Evolutionary conservation across 106 monocot genomes (phyloP), one percentile per base, ranked within the genome.

Genomic region (Dactylorhiza incarnata): DNA sequence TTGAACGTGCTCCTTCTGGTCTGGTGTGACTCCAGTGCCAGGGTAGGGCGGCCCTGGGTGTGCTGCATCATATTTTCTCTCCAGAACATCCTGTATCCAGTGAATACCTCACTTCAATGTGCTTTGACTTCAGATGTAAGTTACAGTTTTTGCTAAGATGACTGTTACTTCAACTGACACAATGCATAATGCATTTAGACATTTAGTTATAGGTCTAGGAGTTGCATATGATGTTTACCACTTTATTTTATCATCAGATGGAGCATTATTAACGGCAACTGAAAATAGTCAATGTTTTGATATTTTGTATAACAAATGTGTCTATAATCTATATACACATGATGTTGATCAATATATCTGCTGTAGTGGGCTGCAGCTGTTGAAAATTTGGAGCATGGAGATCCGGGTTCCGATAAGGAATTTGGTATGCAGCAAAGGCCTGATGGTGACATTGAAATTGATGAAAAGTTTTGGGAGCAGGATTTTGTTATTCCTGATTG

Each of bases 391-490:
- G 91, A 89, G 74, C 45, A 47, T 79, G 89, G 86, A 68, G 55
- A 29, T 72, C 83, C 89, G 67, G 94, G 91, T 58, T 99, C 99
- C 73, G 94, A 99, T 73, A 91, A 94, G 85, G 94, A 81, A 66
- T 91, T 99, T 71, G 99, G 99, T n/a, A 89, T 99, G 89, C 94
- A 94, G 74, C 91, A 89, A 78, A 81, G 99, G 11, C 99, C 99
- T 77, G 99, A 99, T 88, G 99, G 89, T 70, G 99, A 99, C 85
- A 88, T 99, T 86, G 99, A 99, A 71, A 99, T 99, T 67, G 86
- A 99, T 82, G 91, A 87, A 51, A 91, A 91, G 72, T 99, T 86
- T 63, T 99, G 99, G 99, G 94, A 99, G 73, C 83, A 84, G 47
- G 82, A 99, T 80, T 99, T 94, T 84, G 72, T 78, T 59, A 90